Base-by-base conservation (phyloP, 2,329 filamentous ascomycete genomes). In the Fragosphaeria purpurea region DNA sequence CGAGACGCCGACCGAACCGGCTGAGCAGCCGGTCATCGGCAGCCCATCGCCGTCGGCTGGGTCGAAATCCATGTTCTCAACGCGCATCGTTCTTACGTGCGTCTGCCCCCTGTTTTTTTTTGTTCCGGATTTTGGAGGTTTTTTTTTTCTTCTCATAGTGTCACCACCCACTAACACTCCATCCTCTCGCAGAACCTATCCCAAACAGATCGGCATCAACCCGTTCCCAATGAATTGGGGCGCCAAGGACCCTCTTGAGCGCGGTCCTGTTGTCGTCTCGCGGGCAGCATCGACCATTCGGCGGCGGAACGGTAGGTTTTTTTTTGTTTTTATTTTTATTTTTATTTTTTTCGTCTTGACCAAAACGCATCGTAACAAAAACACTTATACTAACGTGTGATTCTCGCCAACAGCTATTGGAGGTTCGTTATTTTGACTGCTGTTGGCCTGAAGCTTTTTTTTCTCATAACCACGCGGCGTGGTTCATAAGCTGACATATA, bases 221-320 rank as follows among this genome's bases (percentile, higher is more conserved):
- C 90, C 91, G n/a, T 71, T 96, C 47, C 80, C 82, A 30, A 81
- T 97, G 75, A 77, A 86, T 58, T 97, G 91, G 91, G 91, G 91
- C 47, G 80, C 88, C 50, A 70, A 77, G 50, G 86, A 95, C 64
- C 81, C 87, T 40, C 67, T 75, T 52, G 73, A 82, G 60, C 80
- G 91, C 67, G 93, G 91, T 2, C 91, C 91, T 5, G 86, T 97
- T 46, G 84, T 95, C 47, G 91, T 95, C 42, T 93, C 85, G 32
- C 79, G 88, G 59, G 77, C 80, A 53, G 72, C 81, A 34, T 82
- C 80, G 50, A 93, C 88, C 5, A 86, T 95, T 59, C 76, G 87
- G 50, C 79, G 82, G 63, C 82, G 88, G 55, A 95, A 95, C 68
- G 86, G 85, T 86, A 70, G 58, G 77, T 46, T 33, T 22, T 33